These are phyloP conservation scores for Plantago major DNA, from an alignment of 257 asterid species.

Conservation along the genomic window DNA sequence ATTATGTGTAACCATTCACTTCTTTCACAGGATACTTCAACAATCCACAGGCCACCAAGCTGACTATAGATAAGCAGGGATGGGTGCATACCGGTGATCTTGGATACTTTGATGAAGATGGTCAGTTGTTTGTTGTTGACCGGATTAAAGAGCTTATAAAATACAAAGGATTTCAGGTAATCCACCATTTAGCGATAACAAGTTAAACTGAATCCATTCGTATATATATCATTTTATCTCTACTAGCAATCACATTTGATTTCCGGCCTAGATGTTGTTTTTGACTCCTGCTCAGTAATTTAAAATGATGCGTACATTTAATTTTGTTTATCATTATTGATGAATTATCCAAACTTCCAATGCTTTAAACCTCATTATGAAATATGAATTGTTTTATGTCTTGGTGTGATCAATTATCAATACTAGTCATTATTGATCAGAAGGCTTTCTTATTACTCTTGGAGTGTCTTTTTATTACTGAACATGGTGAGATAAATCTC, in stretches of 20 bases:
- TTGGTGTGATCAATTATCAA: too few relatives aligned
- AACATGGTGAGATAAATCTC: too few relatives aligned
- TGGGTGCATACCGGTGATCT: constrained; percentile 98
- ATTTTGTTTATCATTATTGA: background rate
- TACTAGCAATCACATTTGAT: too few relatives aligned
- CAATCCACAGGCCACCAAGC: constrained; percentile 74
- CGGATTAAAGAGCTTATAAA: constrained; percentile 92
- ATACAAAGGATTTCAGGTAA: constrained; percentile 89
- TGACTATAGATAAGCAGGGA: constrained; percentile 83
- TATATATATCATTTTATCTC: too few relatives aligned
- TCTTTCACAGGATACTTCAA: constrained; percentile 65
- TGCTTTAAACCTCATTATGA: too few relatives aligned
- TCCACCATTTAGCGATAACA: background rate
- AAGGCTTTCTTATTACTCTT: too few relatives aligned
- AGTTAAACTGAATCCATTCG: background rate
- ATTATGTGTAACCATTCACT: background rate
- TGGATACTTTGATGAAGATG: constrained; percentile 84
- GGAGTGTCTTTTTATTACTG: too few relatives aligned
- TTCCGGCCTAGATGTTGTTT: background rate
- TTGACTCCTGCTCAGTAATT: background rate
- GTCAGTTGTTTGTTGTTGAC: constrained; percentile 83
- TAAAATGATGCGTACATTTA: background rate
- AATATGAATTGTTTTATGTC: too few relatives aligned
- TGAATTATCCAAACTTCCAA: too few relatives aligned
- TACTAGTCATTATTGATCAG: too few relatives aligned